phyloP scores from a whole-genome alignment of 805 yeast genomes.

The Saccharomycopsis guyanensis region DNA sequence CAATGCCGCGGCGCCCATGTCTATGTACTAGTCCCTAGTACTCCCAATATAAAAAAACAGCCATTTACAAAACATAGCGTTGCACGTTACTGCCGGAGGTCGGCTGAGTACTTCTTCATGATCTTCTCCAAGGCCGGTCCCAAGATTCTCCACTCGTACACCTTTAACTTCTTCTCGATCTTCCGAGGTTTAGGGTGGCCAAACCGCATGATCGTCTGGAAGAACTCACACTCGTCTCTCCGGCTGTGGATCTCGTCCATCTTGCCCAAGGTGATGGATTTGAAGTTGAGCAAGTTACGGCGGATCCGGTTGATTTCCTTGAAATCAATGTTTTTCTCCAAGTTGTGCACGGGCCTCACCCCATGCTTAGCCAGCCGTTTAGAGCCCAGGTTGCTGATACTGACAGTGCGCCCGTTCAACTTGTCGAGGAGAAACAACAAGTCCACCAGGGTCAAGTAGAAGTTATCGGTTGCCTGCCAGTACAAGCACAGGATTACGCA shows the following conservation, averaged over 20 bases:
- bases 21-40: too few species aligned
- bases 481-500: slow-evolving; percentile 45
- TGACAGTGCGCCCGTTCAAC: slow-evolving; percentile 19
- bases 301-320: slow-evolving; percentile 59
- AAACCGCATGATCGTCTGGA: slow-evolving; percentile 34
- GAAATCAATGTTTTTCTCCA: slow-evolving; percentile 31
- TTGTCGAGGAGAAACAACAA: slow-evolving; percentile 45
- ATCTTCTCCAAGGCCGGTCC: slow-evolving; percentile 34
- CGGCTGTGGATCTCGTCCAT: slow-evolving; percentile 19
- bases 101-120: slow-evolving; percentile 34
- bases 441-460: slow-evolving; percentile 53
- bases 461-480: slow-evolving; percentile 39
- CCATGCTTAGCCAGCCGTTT: not conserved
- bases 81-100: slow-evolving; percentile 10
- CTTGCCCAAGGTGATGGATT: slow-evolving; percentile 48
- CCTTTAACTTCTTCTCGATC: slow-evolving; percentile 41
- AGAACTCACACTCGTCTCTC: slow-evolving; percentile 23
- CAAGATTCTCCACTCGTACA: slow-evolving; percentile 36
- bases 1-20: too few species aligned
- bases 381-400: slow-evolving; percentile 10
- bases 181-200: slow-evolving; percentile 41
- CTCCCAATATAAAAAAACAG: too few species aligned
- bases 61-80: too few species aligned
- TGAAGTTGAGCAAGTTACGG: slow-evolving; percentile 50
- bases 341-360: slow-evolving; percentile 4